Conservation (phyloP, 108 stramenopile genomes). For the Ochromonas danica region DNA sequence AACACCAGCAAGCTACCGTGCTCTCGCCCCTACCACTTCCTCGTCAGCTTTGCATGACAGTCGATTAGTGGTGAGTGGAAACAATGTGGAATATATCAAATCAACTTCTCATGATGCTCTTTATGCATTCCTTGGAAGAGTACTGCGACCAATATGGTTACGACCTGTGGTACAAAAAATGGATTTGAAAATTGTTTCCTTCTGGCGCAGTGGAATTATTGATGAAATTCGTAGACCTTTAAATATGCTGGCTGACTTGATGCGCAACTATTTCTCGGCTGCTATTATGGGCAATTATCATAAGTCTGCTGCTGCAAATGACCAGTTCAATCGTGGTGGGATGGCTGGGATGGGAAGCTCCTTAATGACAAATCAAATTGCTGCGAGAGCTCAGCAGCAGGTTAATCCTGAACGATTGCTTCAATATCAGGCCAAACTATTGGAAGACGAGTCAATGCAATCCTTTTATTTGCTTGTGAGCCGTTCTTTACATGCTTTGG, state of each 20-base stretch:
- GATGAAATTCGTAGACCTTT: background rate
- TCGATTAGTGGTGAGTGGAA: background rate
- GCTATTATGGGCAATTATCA: too few relatives aligned
- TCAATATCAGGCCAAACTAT: background rate
- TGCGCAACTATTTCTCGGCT: background rate
- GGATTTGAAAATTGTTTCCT: background rate
- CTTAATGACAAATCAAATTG: background rate
- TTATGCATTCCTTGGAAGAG: background rate
- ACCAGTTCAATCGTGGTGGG: too few relatives aligned
- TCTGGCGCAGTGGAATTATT: background rate
- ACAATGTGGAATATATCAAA: background rate
- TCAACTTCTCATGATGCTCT: slow-evolving; percentile 23
- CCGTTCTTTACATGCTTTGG: background rate
- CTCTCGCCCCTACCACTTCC: background rate
- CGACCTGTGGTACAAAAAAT: background rate
- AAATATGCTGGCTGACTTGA: background rate
- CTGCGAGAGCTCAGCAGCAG: background rate
- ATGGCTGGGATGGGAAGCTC: too few relatives aligned
- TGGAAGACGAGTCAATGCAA: slow-evolving; percentile 3
- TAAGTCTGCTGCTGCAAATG: too few relatives aligned
- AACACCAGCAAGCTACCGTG: background rate
- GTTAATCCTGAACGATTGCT: background rate
- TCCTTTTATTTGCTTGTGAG: background rate
- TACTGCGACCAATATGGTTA: slow-evolving; percentile 30
- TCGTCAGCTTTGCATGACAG: too few relatives aligned